Evolutionary conservation across 1,139 yeast species (phyloP), one percentile per base, ranked within the genome.

Genomic region (Lodderomyces oxycetoniae): DNA sequence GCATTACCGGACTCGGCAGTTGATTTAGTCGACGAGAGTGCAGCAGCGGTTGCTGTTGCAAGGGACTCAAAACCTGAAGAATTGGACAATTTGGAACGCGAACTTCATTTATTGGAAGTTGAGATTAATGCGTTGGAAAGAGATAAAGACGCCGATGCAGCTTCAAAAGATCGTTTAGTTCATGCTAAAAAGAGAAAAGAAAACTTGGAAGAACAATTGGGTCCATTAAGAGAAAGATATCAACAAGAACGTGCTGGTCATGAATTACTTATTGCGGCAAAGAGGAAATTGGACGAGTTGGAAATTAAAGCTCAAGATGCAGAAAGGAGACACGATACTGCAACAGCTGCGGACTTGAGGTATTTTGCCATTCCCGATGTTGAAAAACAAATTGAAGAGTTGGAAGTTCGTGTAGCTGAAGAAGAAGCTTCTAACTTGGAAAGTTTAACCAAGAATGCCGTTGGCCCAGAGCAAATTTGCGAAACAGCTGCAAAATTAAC

Each of bases 41-140:
- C 97, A 34, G 98, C 98, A 2, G 79, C 95, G 38, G 98, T 91
- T 32, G 97, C 97, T 1, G 98, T 91, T 35, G 96, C 96, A 3
- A 79, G 98, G 60, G 98, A 91, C 55, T 89, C 97, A 3, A 87
- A 87, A 57, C 99, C 99, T 2, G 99, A 91, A 61, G 96, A 88
- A 56, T 73, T 91, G 49, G 98, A 91, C 60, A 82, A 79, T 33
- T 74, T 88, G 48, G 99, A 91, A 63, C 84, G 98, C 61, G 87
- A 87, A 61, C 72, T 89, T 38, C 94, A 88, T 55, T 74, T 91
- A 48, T 64, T 91, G 26, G 95, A 88, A 52, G 97, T 93, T 41
- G 99, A 91, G 63, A 89, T 91, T 53, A 87, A 88, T 56, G 98
- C 99, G 1, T 72, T 91, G 50, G 96, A 91, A 63, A 85, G 98